A percentile compares a stretch with the other conserved stretches of the same genome.
These are phyloP conservation scores for Exophiala spinifera DNA, from an alignment of 2,329 filamentous ascomycete species.

Conservation along the genomic window DNA sequence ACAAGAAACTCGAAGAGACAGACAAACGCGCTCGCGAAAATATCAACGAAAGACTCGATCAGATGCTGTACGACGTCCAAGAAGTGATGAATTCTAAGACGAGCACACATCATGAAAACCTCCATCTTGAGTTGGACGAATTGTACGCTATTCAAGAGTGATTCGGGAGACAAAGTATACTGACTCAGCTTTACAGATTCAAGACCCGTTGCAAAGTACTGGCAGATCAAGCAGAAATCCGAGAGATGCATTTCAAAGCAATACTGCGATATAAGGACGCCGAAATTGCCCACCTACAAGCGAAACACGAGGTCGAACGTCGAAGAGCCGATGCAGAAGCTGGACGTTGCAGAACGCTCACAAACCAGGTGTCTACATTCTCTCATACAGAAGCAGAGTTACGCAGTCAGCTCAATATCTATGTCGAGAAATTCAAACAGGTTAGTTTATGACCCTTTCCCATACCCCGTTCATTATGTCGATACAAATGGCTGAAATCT, in stretches of 20 bases:
- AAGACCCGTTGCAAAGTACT: conserved; percentile 90
- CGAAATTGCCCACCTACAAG: conserved; percentile 88
- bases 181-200: conserved; percentile 42
- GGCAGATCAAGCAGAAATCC: conserved; percentile 93
- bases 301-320: conserved; percentile 83
- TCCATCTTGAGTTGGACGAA: conserved; percentile 86
- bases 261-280: conserved; percentile 91
- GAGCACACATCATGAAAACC: conserved; percentile 72
- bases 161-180: conserved; percentile 2
- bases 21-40: conserved; percentile 78
- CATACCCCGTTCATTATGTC: conserved; percentile 29
- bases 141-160: conserved; percentile 56
- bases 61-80: conserved; percentile 77
- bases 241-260: conserved; percentile 90
- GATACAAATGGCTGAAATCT: conserved; percentile 25
- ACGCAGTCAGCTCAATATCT: conserved; percentile 92
- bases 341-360: conserved; percentile 76
- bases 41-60: conserved; percentile 80
- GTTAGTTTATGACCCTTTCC: conserved; percentile 51
- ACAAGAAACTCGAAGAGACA: conserved; percentile 82
- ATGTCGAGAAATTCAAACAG: conserved; percentile 99
- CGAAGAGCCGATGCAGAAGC: conserved; percentile 82
- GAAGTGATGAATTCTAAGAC: conserved; percentile 85
- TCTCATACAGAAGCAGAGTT: conserved; percentile 94
- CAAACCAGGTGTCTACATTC: conserved; percentile 88